These are phyloP conservation scores for Lepidium africanum DNA, from an alignment of 345 rosid species.

Conservation along the genomic window DNA sequence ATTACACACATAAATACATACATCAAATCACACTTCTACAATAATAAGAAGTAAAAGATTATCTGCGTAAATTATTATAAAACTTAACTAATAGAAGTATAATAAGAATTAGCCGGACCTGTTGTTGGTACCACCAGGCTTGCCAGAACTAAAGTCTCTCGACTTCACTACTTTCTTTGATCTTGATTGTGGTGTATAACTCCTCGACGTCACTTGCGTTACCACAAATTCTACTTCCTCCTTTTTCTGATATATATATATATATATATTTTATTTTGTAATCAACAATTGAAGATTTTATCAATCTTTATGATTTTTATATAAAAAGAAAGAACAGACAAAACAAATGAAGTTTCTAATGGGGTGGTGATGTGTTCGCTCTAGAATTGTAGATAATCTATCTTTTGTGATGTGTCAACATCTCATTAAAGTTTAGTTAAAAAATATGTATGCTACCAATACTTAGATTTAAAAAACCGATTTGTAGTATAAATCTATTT, in stretches of 20 bases:
- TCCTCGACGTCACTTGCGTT: conserved; percentile 23
- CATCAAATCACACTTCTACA: background rate
- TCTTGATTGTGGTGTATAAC: background rate
- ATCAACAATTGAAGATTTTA: background rate
- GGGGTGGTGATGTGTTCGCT: conserved; percentile 1
- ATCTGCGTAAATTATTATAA: background rate
- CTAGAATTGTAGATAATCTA: background rate
- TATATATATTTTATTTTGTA: background rate
- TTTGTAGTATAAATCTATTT: too few relatives aligned
- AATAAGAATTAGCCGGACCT: background rate
- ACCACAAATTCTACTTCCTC: conserved; percentile 1
- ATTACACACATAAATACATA: background rate
- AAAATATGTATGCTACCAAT: too few relatives aligned
- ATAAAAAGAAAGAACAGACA: background rate
- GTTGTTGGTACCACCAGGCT: conserved; percentile 6
- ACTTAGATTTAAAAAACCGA: too few relatives aligned
- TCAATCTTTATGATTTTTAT: background rate
- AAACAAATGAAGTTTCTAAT: background rate
- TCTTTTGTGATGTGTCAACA: background rate
- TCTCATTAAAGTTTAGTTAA: background rate
- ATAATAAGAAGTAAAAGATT: background rate
- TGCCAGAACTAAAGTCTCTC: conserved; percentile 14
- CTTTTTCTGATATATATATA: background rate
- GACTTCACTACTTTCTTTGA: conserved; percentile 1
- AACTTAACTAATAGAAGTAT: background rate